Base-by-base conservation (phyloP, 257 asterid species). In the Solanum medicagineum region DNA sequence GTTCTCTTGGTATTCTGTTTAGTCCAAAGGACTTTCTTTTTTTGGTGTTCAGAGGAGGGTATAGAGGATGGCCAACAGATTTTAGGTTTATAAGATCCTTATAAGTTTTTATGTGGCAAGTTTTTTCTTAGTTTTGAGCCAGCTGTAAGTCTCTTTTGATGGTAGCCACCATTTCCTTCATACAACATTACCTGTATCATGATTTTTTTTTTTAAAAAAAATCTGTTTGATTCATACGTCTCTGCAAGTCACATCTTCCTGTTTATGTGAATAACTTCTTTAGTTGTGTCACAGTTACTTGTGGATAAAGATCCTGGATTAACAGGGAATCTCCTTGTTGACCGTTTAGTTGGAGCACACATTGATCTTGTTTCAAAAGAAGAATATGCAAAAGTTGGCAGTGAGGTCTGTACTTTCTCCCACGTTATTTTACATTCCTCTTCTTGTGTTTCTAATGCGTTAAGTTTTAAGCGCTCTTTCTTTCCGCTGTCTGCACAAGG, bases 291-390 rank as follows among this genome's bases (percentile, higher is more conserved):
- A 32, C 91, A 97, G 99, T 93, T 86, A 90, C 93, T 95, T 56
- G 95, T 91, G 59, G 97, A 97, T 87, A 85, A 91, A 65, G 99
- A 97, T 90, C 99, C 99, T 84, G 99, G 99, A 44, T 90, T 97
- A 90, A 94, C 96, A 1, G 99, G 99, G 86, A 97, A 97, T 90
- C 98, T 97, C 74, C 91, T 97, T 84, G 98, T 97, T 29, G 98
- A 97, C 83, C 99, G 99, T 84, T 87, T 97, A 90, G 98, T 95
- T 86, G 99, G 99, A 85, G 98, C 99, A 24, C 97, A 95, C 87
- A 90, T 97, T 70, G 94, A 97, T 89, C 98, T 97, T 80, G 97
- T 97, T 82, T 91, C 98, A 8, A 95, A 97, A 89, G 99, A 95
- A 92, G 98, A 97, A 84, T 97, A 94, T 86, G 95, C 97, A 26